Base-by-base conservation (phyloP, 495 filamentous ascomycete genomes). In the Letharia lupina region DNA sequence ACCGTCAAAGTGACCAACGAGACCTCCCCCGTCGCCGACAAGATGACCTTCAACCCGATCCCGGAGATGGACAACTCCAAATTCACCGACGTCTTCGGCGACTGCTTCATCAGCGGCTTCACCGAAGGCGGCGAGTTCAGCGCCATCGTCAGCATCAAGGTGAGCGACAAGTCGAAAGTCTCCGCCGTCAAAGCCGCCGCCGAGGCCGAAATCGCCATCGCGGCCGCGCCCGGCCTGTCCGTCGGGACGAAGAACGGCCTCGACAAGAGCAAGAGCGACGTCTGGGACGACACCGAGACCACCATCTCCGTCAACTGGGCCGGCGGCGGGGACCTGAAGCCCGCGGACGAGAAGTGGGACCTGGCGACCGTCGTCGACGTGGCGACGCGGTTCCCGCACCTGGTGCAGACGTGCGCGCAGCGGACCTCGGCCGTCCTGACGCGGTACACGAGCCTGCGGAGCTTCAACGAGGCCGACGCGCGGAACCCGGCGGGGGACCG, bases 1-100 rank as follows among this genome's bases (percentile, higher is more conserved):
- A 72, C 68, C 37, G 75, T 77, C 60, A 77, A 76, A 41, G 75
- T 77, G 35, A 73, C 73, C 41, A 77, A 77, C 48, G 71, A 76
- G 48, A 69, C 66, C 8, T 62, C 65, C 4, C 72, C 69, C 3
- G 41, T 65, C 16, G 61, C 44, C 18, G 65, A 73, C 28, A 66
- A 65, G 4, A 73, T 74, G 71, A 67, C 63, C 16, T 76, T 76
- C 59, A 67, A 72, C 47, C 70, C 72, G 9, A 74, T 76, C 40
- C 61, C 70, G 1, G 68, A 67, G 40, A 54, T 76, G 15, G 69
- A 70, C 0, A 62, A 70, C 9, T 64, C 69, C 16, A 67, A 69
- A 16, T 77, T 77, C 57, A 74, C 70, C 20, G 72, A 76, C 47
- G 71, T 76, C 15, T 76, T 73, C 20, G 75, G 75, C 20, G 75